These are phyloP conservation scores for Ramaria sp. DNA, from an alignment of 768 basidiomycete species.

Conservation along the genomic window DNA sequence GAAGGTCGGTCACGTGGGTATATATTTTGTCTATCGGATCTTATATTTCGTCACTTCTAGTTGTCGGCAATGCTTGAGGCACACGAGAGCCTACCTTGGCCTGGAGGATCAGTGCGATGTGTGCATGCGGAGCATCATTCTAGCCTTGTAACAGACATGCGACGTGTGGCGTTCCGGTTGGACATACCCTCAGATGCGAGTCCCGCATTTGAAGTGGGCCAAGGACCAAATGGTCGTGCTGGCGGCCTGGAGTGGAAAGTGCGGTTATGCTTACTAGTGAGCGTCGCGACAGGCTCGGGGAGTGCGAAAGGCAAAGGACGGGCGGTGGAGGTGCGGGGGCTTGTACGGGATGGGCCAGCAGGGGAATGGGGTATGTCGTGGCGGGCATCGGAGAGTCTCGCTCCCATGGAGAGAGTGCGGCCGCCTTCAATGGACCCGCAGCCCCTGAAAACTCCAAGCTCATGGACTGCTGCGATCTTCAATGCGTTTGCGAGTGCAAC, in stretches of 20 bases:
- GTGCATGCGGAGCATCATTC: slow-evolving; percentile 82
- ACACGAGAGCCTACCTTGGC: slow-evolving; percentile 67
- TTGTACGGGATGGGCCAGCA: slow-evolving; percentile 3
- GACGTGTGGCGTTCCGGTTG: slow-evolving; percentile 76
- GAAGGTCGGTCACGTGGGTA: slow-evolving; percentile 42
- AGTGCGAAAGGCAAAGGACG: slow-evolving; percentile 42
- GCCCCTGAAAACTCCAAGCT: slow-evolving; percentile 6
- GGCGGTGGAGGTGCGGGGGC: slow-evolving; percentile 25
- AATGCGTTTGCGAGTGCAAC: slow-evolving; percentile 17
- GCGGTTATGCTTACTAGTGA: slow-evolving; percentile 74
- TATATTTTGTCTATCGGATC: not conserved
- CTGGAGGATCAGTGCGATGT: slow-evolving; percentile 39
- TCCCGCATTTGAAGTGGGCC: slow-evolving; percentile 67
- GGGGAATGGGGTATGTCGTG: slow-evolving; percentile 61
- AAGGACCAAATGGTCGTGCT: slow-evolving; percentile 24
- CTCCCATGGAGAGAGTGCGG: slow-evolving; percentile 42
- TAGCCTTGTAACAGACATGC: slow-evolving; percentile 57
- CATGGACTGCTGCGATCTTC: slow-evolving; percentile 5
- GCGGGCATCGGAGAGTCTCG: slow-evolving; percentile 44
- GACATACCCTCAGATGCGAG: slow-evolving; percentile 91
- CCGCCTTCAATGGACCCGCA: slow-evolving; percentile 14
- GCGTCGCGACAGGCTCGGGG: slow-evolving; percentile 32
- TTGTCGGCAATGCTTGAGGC: slow-evolving; percentile 84
- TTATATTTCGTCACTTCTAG: slow-evolving; percentile 26
- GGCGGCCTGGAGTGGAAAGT: slow-evolving; percentile 93